Percentiles rank a stretch among this genome's conserved stretches.
phyloP scores from a whole-genome alignment of 805 yeast species.

The Isabelozyma gotoi region DNA sequence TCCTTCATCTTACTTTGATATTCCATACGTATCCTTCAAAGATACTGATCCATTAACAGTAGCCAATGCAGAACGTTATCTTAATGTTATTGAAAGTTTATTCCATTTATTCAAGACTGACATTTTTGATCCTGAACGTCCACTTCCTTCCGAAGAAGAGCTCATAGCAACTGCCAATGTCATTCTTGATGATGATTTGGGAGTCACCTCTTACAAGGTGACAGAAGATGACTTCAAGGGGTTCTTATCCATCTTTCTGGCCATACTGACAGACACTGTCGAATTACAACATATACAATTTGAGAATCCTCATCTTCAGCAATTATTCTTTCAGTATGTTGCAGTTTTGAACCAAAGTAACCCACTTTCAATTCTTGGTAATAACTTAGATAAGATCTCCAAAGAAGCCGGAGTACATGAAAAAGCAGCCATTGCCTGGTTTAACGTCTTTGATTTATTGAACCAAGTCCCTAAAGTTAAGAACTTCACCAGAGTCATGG shows the following conservation, averaged over 20 bases:
- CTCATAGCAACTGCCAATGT: not conserved
- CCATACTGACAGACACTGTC: not conserved
- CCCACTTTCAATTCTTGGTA: conserved; percentile 1
- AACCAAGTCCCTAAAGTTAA: conserved; percentile 12
- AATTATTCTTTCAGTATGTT: conserved; percentile 16
- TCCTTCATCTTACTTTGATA: not conserved
- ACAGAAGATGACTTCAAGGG: not conserved
- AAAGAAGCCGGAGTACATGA: conserved; percentile 11
- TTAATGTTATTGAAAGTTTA: not conserved
- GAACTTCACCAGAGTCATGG: not conserved
- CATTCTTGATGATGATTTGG: not conserved
- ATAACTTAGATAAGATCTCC: conserved; percentile 7
- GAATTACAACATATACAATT: conserved; percentile 12
- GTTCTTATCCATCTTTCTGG: not conserved
- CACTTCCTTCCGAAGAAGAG: not conserved
- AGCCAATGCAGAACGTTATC: not conserved
- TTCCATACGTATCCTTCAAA: not conserved
- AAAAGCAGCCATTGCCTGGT: conserved; percentile 25
- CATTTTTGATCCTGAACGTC: not conserved
- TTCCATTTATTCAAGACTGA: not conserved
- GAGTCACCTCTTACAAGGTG: not conserved
- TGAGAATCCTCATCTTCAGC: conserved; percentile 21
- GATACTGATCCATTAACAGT: conserved; percentile 1
- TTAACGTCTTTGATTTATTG: conserved; percentile 26
- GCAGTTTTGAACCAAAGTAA: not conserved